Base-by-base conservation (phyloP, 2,329 filamentous ascomycete genomes). In the Trichoderma sp. region DNA sequence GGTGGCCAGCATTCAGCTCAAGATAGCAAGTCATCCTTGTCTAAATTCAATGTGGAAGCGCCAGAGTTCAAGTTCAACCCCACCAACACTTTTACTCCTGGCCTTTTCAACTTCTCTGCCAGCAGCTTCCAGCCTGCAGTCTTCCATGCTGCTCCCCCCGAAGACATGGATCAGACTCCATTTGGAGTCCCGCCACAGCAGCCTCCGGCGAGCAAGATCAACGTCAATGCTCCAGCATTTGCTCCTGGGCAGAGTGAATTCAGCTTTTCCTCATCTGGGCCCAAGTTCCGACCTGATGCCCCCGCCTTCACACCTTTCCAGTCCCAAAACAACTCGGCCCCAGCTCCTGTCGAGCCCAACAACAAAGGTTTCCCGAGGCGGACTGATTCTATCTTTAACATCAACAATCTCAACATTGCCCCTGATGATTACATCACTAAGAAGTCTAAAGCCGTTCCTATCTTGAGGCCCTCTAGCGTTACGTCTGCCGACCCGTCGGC, bases 11-110 rank as follows among this genome's bases (percentile, higher is more conserved):
- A 83, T 57, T 83, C 81, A 18, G 82, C 85, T 12, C 92, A 94
- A 77, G 86, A 85, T 21, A 91, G 90, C 78, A 93, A 92, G 76
- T 85, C 90, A 3, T 95, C 90, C 0, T 81, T 91, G 57, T 61
- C 94, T 1, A 95, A 91, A 75, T 87, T 98, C 76, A 98, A 98
- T 77, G 94, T 97, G 34, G 89, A 92, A 74, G 95, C 95, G 0
- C 92, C 94, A 61, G 93, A 96, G 78, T 98, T 98, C 85, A 93
- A 91, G 76, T 95, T 95, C 81, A 88, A 89, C 73, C 88, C 87
- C 4, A 80, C 82, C 12, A 87, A 80, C 76, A 82, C 81, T 30
- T 89, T 89, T 76, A 83, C 85, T 47, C 84, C 86, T 39, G 80
- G 82, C 18, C 81, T 85, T 68, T 88, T 89, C 76, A 83, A 82